Evolutionary conservation across 176 grass and related monocot species (phyloP), one percentile per base, ranked within the genome.

Genomic region (Cymbopogon citratus): DNA sequence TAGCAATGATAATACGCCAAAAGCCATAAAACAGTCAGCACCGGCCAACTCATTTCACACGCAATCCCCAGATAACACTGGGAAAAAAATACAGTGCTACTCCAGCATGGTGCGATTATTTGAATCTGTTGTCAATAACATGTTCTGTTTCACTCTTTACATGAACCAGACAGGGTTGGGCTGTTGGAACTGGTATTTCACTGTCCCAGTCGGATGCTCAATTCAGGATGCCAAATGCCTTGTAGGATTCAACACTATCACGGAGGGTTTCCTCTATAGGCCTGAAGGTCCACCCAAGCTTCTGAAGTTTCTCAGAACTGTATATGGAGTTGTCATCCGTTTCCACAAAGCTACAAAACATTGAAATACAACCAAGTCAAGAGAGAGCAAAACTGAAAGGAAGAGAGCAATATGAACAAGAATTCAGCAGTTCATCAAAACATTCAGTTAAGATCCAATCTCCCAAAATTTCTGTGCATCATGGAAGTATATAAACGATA

Each of bases 211-310:
- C 72, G 72, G 24, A 72, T 72, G 34, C 31, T 74, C 73, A 85
- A 14, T 82, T 85, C 63, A 85, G 75, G 15, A 88, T 0, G 28
- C 79, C 74, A 25, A 77, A 85, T 49, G 79, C 48, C 75, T 15
- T 36, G 40, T 86, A 91, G 51, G 77, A 91, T 88, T 91, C 78
- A 0, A 91, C 62, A 9, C 74, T 91, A 16, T 80, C 86, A 4
- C 11, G 49, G 2, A 91, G 77, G 31, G 78, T 91, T 72, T 91
- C 83, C 68, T 75, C 74, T 13, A 33, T 23, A 56, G 85, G 52
- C 61, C 86, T 88, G 78, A 88, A 88, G 65, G 71, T 85, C 83
- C 86, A 88, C 0, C 90, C 90, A 18, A 76, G 63, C 62, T 62
- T 75, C 79, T 83, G 61, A 69, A 91, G 69, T 80, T 91, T 88